Evolutionary conservation across 2,329 filamentous ascomycete species (phyloP), one percentile per base, ranked within the genome.

Genomic region (Penicillium glabrum): DNA sequence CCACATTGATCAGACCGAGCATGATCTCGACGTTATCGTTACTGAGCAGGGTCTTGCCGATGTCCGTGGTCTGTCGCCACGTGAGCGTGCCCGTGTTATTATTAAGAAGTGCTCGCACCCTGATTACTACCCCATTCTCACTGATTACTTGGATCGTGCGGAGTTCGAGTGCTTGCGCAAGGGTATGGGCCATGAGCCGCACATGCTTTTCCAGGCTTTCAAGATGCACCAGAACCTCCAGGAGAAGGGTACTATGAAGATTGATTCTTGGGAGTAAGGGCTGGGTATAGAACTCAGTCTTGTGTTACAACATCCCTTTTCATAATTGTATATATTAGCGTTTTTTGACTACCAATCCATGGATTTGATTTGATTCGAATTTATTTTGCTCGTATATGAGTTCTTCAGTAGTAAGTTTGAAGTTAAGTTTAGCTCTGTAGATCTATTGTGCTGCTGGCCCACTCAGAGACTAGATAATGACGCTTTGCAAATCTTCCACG

Each of bases 1-100:
- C 4, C 92, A 96, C 77, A 82, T 96, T 64, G 91, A 96, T 76
- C 91, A 96, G 82, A 96, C 92, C 0, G 92, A 96, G 79, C 91
- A 96, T 75, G 92, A 96, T 72, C 83, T 96, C 39, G 91, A 96
- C 67, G 87, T 96, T n/a, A 77, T 96, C 46, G 91, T 96, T n/a
- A 86, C 84, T 0, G 84, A 87, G 70, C 83, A 86, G 72, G 91
- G 92, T 56, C 84, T 96, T 24, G 92, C 91, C 27, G 91, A 96
- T 69, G 91, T 96, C 1, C 85, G 91, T 43, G 91, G 91, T 51
- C 80, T 96, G 63, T 87, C 85, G 62, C 91, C 92, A 1, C 83
- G 87, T 53, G 90, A 96, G 81, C 82, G 91, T 46, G 91, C 91
- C 11, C 82, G 89, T 47, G 89, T 93, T 63, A 96, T 96, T 70